phyloP scores from a whole-genome alignment of 2,329 filamentous ascomycete genomes.

The Dryadomyces quercus-mongolicae region DNA sequence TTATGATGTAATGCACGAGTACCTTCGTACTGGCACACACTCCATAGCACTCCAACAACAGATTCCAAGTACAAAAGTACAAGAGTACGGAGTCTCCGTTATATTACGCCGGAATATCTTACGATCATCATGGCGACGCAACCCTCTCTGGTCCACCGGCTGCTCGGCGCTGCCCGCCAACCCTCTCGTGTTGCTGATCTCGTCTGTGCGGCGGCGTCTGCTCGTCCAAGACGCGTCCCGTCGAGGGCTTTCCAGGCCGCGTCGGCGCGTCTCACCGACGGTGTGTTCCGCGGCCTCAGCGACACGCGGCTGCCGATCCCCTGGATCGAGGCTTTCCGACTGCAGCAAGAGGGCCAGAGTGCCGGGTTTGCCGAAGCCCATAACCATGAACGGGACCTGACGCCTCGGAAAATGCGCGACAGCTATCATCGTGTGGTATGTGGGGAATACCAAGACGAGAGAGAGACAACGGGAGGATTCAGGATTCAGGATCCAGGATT shows the following conservation, averaged over 20 bases:
- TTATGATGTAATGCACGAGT: too few relatives aligned
- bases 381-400: slow-evolving; percentile 38
- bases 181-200: not conserved
- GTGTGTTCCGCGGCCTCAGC: slow-evolving; percentile 24
- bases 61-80: too few relatives aligned
- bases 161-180: not conserved
- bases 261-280: slow-evolving; percentile 17
- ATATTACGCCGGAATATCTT: too few relatives aligned
- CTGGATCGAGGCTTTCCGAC: slow-evolving; percentile 56
- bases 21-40: too few relatives aligned
- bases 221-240: not conserved
- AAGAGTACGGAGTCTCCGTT: too few relatives aligned
- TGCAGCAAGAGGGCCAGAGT: slow-evolving; percentile 32
- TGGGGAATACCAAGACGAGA: too few relatives aligned
- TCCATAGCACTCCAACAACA: too few relatives aligned
- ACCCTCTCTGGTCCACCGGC: not conserved
- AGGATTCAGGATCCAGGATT: too few relatives aligned
- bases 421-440: slow-evolving; percentile 54
- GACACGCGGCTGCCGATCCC: slow-evolving; percentile 33
- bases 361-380: slow-evolving; percentile 14
- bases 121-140: not conserved
- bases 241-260: slow-evolving; percentile 3
- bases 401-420: slow-evolving; percentile 58
- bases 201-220: not conserved
- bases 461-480: too few relatives aligned